Base-by-base conservation (phyloP, 768 basidiomycete genomes). In the Suillus decipiens region DNA sequence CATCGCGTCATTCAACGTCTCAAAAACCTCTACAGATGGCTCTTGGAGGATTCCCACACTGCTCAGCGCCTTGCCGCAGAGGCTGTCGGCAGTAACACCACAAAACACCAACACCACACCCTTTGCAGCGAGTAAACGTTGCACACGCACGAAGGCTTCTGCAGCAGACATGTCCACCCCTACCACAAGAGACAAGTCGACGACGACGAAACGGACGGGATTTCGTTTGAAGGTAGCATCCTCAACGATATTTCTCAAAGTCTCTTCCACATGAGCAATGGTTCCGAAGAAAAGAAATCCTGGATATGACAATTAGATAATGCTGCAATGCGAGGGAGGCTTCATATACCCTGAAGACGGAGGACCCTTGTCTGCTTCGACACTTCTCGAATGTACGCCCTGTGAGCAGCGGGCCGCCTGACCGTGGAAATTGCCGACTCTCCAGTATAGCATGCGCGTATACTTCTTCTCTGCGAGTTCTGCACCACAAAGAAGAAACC, bases 401-500 rank as follows among this genome's bases (percentile, higher is more conserved):
- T 83, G 72, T 99, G 96, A 5, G 89, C 82, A 61, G 88, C 88
- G 0, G 96, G 96, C 24, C 96, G 81, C 11, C 96, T 87, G 4
- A 99, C 96, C 1, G 95, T 93, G 2, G 95, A 97, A 73, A 94
- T 87, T 0, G 90, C 89, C 0, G 88, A 84, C 58, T 92, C 88
- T 1, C 96, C 96, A 2, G 89, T 89, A 72, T 92, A 88, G 42
- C 94, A 82, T 0, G 89, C 84, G 10, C 96, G 86, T 64, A 99
- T 95, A 66, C 94, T 93, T 51, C 85, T 78, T 17, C 93, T 76
- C 68, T 89, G 90, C 0, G 95, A 97, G 63, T 92, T 96, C 70
- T 96, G 93, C 2, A 99, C 83, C n/a, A 99, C 96, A 71, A 99
- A 99, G 79, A 96, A 97, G 75, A 98, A 82, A 70, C 90, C 92